Percentiles rank a stretch among this genome's conserved stretches.
phyloP scores from a whole-genome alignment of 345 rosid genomes.

The Gossypium australe region DNA sequence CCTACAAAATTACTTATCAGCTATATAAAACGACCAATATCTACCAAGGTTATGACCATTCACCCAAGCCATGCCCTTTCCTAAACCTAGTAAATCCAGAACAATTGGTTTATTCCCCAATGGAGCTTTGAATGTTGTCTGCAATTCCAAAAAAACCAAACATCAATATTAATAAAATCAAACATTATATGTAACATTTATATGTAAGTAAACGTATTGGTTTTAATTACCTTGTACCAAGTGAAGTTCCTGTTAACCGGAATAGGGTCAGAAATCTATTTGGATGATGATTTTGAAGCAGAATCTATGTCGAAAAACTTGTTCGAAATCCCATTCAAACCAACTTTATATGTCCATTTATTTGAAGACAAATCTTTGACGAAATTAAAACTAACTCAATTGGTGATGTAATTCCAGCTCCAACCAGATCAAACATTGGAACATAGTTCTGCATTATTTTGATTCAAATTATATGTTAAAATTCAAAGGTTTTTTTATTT shows the following conservation, averaged over 20 bases:
- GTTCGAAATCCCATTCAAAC: conserved; percentile 28
- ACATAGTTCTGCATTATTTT: conserved; percentile 30
- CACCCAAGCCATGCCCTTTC: conserved; percentile 43
- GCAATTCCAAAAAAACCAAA: background rate
- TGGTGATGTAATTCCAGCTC: conserved; percentile 31
- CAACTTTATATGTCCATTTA: conserved; percentile 38
- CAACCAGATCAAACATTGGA: conserved; percentile 2
- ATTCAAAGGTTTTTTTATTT: background rate
- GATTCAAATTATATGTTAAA: background rate
- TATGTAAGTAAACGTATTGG: background rate
- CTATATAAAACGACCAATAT: conserved; percentile 22
- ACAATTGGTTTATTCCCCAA: conserved; percentile 29
- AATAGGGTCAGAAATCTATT: conserved; percentile 14
- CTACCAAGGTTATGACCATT: conserved; percentile 28
- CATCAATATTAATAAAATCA: background rate
- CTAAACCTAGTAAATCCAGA: conserved; percentile 36
- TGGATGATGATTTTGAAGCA: background rate
- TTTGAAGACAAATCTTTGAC: conserved; percentile 18
- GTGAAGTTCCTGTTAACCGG: conserved; percentile 16
- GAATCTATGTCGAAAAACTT: background rate
- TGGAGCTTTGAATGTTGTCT: conserved; percentile 34
- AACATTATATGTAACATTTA: background rate
- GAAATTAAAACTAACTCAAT: conserved; percentile 15
- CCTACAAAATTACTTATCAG: conserved; percentile 17
- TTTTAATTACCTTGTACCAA: conserved; percentile 44